phyloP scores from a whole-genome alignment of 2,329 filamentous ascomycete species.

The Geosmithia flava region DNA sequence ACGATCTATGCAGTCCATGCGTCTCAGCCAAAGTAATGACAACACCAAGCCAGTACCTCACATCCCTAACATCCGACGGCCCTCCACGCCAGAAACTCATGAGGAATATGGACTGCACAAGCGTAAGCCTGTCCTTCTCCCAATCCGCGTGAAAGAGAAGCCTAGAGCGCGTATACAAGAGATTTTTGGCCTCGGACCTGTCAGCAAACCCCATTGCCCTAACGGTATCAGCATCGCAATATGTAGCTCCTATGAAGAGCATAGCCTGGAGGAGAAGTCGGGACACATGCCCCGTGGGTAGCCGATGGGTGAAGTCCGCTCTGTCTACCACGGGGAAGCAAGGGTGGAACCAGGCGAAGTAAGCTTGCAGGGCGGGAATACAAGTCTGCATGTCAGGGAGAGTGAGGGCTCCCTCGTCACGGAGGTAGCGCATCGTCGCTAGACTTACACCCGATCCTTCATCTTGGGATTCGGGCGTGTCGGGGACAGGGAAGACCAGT shows the following conservation, averaged over 20 bases:
- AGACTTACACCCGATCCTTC: conserved; percentile 9
- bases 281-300: conserved; percentile 28
- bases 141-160: conserved; percentile 39
- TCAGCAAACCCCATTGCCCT: conserved; percentile 30
- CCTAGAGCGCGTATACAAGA: conserved; percentile 36
- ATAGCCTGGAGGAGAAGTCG: conserved; percentile 38
- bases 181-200: conserved; percentile 34
- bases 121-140: conserved; percentile 34
- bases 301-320: conserved; percentile 23
- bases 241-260: conserved; percentile 39
- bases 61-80: conserved; percentile 32
- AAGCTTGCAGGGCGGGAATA: conserved; percentile 31
- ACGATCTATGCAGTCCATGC: conserved; percentile 28
- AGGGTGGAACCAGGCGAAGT: conserved; percentile 44
- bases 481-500: conserved; percentile 16
- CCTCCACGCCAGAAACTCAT: conserved; percentile 43
- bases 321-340: conserved; percentile 42
- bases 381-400: conserved; percentile 29
- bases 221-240: conserved; percentile 34
- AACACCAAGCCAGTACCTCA: conserved; percentile 34
- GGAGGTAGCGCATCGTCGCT: conserved; percentile 34
- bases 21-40: conserved; percentile 40
- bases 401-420: conserved; percentile 28
- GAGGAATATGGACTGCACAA: conserved; percentile 38
- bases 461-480: conserved; percentile 9